Base-by-base conservation (phyloP, 257 asterid species). In the Thymus mandschuricus region DNA sequence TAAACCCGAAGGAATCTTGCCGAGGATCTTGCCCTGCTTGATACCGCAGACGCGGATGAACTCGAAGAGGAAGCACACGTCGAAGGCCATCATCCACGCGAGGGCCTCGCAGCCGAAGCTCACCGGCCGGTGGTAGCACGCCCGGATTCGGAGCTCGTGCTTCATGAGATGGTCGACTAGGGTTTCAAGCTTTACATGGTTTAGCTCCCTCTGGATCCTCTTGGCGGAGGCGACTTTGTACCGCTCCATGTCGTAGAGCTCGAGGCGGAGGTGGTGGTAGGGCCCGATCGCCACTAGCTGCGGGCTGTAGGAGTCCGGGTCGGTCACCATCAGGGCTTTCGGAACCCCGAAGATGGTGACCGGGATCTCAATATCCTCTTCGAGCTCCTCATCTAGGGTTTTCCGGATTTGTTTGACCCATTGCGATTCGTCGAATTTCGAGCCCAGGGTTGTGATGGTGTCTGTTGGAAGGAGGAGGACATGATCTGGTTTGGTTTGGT, bases 61-160 rank as follows among this genome's bases (percentile, higher is more conserved):
- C 66, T 89, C 92, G 12, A 83, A 75, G 64, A 89, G 57, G 78
- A 89, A 89, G 27, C 82, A 83, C 0, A 81, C 79, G 21, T 89
- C 92, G 28, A 89, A 71, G 7, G 85, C 91, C 91, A 85, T 76
- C 80, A 89, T 83, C 92, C 92, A 89, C 0, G 88, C 84, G 8
- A 89, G 59, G 1, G 96, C 85, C 52, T 89, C 91, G 1, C 65
- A 15, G 3, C 79, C 76, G 21, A 66, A 58, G 49, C 34, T 48
- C 28, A 89, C 29, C 10, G 84, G 86, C 75, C 76, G 75, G 71
- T 86, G 88, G 5, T 86, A 89, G 55, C 71, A 66, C 43, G 86
- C 84, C 11, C 96, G 85, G 48, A 86, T 80, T 2, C 81, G 66
- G 0, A 65, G 29, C 58, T 89, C 92, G 8, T 50, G 46, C 28